These are phyloP conservation scores for Cephalotrichum gorgonifer DNA, from an alignment of 2,329 filamentous ascomycete genomes.

Conservation along the genomic window DNA sequence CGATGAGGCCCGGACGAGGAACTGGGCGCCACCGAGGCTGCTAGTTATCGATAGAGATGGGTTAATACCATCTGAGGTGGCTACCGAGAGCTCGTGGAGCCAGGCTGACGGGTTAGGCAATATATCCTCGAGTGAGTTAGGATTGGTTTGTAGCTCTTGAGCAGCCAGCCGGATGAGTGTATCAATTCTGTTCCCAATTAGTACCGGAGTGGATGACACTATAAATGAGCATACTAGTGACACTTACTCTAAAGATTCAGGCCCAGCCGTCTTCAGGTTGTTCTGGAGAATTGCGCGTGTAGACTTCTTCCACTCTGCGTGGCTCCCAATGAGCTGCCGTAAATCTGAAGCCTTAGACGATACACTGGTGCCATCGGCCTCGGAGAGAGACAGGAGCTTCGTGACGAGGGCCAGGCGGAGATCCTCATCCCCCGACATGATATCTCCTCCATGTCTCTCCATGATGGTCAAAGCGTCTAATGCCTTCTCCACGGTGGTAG, in stretches of 20 bases:
- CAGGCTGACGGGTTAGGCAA: conserved; percentile 57
- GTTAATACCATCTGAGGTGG: conserved; percentile 41
- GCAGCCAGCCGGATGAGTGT: conserved; percentile 41
- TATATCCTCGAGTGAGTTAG: conserved; percentile 31
- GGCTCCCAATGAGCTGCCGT: conserved; percentile 23
- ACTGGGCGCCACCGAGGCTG: conserved; percentile 58
- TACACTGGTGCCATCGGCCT: conserved; percentile 28
- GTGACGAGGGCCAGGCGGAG: conserved; percentile 40
- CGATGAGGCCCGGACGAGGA: conserved; percentile 38
- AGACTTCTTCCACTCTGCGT: conserved; percentile 29
- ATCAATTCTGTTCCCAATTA: conserved; percentile 27
- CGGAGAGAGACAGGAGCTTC: conserved; percentile 41
- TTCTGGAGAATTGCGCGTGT: conserved; percentile 41
- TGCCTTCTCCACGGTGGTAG: conserved; percentile 16
- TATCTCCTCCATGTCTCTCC: conserved; percentile 29
- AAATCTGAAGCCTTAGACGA: conserved; percentile 31
- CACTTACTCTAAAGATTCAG: conserved; percentile 40
- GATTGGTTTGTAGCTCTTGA: conserved; percentile 23
- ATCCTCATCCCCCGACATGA: conserved; percentile 33
- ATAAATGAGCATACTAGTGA: background rate
- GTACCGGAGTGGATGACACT: background rate
- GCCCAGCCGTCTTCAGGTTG: conserved; percentile 39
- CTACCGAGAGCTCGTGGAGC: conserved; percentile 47
- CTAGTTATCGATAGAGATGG: conserved; percentile 65
- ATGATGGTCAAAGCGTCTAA: conserved; percentile 38